Base-by-base conservation (phyloP, 371 early-diverging fungal species). In the Rhizomucor pusillus region DNA sequence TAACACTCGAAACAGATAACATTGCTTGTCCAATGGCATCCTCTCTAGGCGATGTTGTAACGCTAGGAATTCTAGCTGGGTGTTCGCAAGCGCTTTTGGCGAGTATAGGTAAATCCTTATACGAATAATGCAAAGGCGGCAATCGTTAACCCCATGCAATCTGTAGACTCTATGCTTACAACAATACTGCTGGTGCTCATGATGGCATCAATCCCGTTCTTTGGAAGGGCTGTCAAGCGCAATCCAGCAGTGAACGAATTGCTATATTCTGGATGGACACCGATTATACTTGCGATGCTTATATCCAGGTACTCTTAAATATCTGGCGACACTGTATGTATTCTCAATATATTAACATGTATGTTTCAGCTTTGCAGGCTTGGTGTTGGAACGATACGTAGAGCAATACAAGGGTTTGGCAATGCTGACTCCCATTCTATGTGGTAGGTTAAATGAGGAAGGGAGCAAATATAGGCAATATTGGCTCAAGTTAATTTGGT, bases 301-400 rank as follows among this genome's bases (percentile, higher is more conserved):
- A 91, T 92, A 37, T 86, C 93, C 6, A 89, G 84, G 68, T 71
- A 59, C 52, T 12, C 7, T 13, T 37, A 9, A 19, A n/a, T n/a
- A n/a, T n/a, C n/a, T n/a, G n/a, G n/a, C n/a, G n/a, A n/a, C n/a
- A 4, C 14, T 41, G 41, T 5, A 14, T 41, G 14, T 37, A 19
- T 11, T 11, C 5, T 41, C 14, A 12, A 41, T 14, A 41, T 14
- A 5, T 5, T 41, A 41, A 41, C 11, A 41, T 16, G 19, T 19
- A 5, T 14, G 11, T 16, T 41, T 34, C 59, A 77, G 79, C 54
- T 77, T 91, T n/a, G 88, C 90, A 13, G 94, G 94, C n/a, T 61
- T 93, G 25, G 81, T 92, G 0, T 64, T 94, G 33, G 93, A 92
- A 54, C 71, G 80, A n/a, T 90, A 80, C 62, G 87, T 92, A 4